These are phyloP conservation scores for Xylariaceae sp. DNA, from an alignment of 2,329 filamentous ascomycete species.

Conservation along the genomic window DNA sequence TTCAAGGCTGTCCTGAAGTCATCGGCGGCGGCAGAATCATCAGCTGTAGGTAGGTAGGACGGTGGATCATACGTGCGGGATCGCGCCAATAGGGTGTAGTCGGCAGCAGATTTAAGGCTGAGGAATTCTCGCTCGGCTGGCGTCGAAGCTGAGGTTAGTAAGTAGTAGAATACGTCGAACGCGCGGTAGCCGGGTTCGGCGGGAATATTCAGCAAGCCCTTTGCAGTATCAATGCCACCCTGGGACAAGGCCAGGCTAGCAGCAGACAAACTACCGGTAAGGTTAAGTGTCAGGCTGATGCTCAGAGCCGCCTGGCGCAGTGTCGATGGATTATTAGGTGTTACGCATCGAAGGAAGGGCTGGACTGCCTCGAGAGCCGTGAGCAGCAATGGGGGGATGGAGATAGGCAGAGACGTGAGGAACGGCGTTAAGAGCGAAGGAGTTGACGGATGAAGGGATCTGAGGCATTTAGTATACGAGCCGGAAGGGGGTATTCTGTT, in stretches of 20 bases:
- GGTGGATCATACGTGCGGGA: conserved; percentile 85
- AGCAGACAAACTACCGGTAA: conserved; percentile 72
- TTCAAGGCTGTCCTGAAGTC: conserved; percentile 86
- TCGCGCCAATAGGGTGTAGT: conserved; percentile 73
- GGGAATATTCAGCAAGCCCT: conserved; percentile 77
- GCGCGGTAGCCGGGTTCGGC: conserved; percentile 77
- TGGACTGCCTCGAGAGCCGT: conserved; percentile 76
- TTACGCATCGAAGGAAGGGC: conserved; percentile 83
- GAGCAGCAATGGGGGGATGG: conserved; percentile 70
- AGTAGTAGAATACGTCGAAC: conserved; percentile 97
- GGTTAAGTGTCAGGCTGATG: conserved; percentile 74
- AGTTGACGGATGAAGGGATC: conserved; percentile 82
- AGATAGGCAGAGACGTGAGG: conserved; percentile 72
- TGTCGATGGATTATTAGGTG: conserved; percentile 81
- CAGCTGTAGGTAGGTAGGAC: conserved; percentile 83
- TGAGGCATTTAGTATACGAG: conserved; percentile 37
- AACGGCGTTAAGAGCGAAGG: conserved; percentile 82
- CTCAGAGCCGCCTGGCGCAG: conserved; percentile 76
- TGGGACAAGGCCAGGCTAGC: conserved; percentile 76
- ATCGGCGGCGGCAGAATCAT: conserved; percentile 88
- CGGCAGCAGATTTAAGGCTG: conserved; percentile 69
- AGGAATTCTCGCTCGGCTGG: conserved; percentile 85
- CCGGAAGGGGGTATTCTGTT: background rate
- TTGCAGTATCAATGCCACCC: conserved; percentile 78
- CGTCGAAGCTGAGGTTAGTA: conserved; percentile 86